A percentile compares a stretch with the other conserved stretches of the same genome.
Conservation (phyloP, 768 basidiomycete genomes). For the Boletus insuetus region DNA sequence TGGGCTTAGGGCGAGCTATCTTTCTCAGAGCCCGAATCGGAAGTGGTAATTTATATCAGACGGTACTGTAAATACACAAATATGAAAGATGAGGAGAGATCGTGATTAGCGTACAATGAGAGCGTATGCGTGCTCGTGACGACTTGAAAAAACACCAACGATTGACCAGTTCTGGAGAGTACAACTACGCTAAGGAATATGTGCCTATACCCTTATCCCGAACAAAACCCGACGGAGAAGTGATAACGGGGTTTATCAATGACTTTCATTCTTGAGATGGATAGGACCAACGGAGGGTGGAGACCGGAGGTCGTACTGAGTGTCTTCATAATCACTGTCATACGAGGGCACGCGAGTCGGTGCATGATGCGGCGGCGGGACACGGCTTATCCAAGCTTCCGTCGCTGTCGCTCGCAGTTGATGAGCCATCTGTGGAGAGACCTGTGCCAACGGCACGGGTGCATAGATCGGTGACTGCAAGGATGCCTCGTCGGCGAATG, state of each 20-base stretch:
- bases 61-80: conserved; percentile 5
- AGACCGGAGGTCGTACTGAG: neutral
- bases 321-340: conserved; percentile 2
- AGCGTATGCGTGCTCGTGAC: neutral
- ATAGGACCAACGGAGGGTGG: conserved; percentile 19
- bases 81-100: neutral
- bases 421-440: conserved; percentile 51
- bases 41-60: conserved; percentile 4
- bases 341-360: neutral
- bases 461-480: conserved; percentile 50
- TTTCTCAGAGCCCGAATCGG: neutral
- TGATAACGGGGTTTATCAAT: neutral
- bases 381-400: conserved; percentile 61
- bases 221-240: neutral
- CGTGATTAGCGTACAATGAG: conserved; percentile 10
- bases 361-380: conserved; percentile 2
- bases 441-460: conserved; percentile 56
- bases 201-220: neutral
- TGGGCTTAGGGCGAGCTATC: too few relatives aligned
- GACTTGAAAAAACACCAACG: too few relatives aligned
- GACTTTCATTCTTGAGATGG: conserved; percentile 12
- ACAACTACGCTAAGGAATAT: neutral
- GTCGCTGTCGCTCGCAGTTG: conserved; percentile 52
- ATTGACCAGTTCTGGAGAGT: neutral
- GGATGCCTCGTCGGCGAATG: neutral